Conservation (phyloP, 768 basidiomycete species). For the Dioszegia aurantiaca region DNA sequence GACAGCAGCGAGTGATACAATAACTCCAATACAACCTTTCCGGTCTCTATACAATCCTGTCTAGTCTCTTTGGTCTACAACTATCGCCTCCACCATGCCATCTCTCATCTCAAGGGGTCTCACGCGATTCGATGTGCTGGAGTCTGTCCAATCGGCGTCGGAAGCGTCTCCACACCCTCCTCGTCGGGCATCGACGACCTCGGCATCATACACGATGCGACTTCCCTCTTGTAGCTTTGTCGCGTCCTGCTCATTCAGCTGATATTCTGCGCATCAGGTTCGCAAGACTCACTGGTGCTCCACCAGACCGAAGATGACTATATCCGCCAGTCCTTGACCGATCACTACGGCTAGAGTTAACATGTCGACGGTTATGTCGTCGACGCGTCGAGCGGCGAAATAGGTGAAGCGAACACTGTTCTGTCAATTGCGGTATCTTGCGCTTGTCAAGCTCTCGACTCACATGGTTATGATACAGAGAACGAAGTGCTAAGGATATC, state of each 20-base stretch:
- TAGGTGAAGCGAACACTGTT: conserved; percentile 17
- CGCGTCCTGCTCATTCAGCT: not conserved
- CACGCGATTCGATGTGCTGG: conserved; percentile 3
- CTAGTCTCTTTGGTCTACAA: not conserved
- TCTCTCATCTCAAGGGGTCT: not conserved
- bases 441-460: not conserved
- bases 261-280: too few relatives aligned
- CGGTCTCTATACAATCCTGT: too few relatives aligned
- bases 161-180: conserved; percentile 10
- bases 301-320: conserved; percentile 25
- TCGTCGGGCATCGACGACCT: not conserved
- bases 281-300: conserved; percentile 2
- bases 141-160: not conserved
- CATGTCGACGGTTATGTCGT: conserved; percentile 14
- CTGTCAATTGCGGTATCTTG: not conserved
- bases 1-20: too few relatives aligned
- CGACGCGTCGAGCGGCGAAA: not conserved
- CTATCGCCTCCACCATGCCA: not conserved
- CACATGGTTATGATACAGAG: conserved; percentile 25
- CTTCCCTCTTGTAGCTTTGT: conserved; percentile 11
- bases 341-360: conserved; percentile 19
- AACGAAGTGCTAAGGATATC: conserved; percentile 19
- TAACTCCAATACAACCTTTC: too few relatives aligned
- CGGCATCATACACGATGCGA: conserved; percentile 1
- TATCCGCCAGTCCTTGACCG: conserved; percentile 22